Evolutionary conservation across 1,284 basidiomycete species (phyloP), one percentile per base, ranked within the genome.

Genomic region (Chiua sp.): DNA sequence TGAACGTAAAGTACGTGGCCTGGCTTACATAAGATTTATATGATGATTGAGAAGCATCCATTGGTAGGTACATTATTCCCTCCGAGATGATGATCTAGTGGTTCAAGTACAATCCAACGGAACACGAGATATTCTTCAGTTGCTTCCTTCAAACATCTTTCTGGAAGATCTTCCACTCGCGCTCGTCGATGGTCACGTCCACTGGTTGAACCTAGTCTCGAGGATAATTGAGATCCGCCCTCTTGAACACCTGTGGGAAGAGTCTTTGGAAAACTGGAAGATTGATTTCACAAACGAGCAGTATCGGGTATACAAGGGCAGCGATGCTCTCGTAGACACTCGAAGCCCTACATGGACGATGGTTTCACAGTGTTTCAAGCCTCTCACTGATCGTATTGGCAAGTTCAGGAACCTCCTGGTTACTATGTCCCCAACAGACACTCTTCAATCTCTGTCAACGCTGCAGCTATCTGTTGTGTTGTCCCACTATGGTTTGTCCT

Each of bases 161-260:
- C 82, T 15, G n/a, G 3, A 6, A 56, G 82, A 82, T 62, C 65
- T 83, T 11, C 82, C 82, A 0, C 26, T 15, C 1, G 52, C 58
- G 4, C 68, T 83, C 7, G 59, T 78, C 4, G 8, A 66, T 1
- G 66, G 71, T n/a, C 72, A 76, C 52, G 65, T 68, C 4, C 78
- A 80, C 59, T 82, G 80, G 80, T 60, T 82, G 47, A 63, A 76
- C 39, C 44, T 77, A 3, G 26, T 57, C 0, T 65, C 66, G 1
- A 48, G 59, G 1, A 52, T 63, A 2, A 66, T 82, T 0, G 77
- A 79, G 58, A 74, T 82, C 55, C 74, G 77, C 15, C 77, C 79
- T 15, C 6, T 42, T 15, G 39, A 42, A 53, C 20, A 50, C 16
- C 56, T 61, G 2, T 76, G 77, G 76, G 44, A 55, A 5, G 18